Base-by-base conservation (phyloP, 257 asterid genomes). In the Datura wrightii region DNA sequence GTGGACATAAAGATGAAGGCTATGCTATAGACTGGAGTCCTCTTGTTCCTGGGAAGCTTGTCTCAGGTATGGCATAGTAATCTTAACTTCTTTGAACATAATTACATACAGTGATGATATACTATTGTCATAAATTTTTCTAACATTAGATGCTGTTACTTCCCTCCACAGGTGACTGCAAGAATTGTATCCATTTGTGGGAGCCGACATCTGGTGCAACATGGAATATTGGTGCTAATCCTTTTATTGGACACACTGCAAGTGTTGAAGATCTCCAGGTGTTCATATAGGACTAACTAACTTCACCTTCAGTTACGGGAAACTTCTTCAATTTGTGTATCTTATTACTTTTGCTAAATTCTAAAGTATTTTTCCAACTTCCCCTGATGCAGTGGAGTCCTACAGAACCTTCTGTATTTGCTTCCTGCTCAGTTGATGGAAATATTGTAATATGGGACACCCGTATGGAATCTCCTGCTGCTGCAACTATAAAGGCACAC, bases 1-100 rank as follows among this genome's bases (percentile, higher is more conserved):
- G 65, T 3, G 97, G 98, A 24, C 99, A 97, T 90, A 90, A 92
- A 87, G 98, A 95, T 91, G 99, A 97, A 93, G 99, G 99, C 58
- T 97, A 86, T 89, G 98, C 98, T 83, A 83, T 97, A 42, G 99
- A 97, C 87, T 97, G 99, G 98, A 94, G 94, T 83, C 99, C 98
- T 39, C 92, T 92, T 84, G 97, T 89, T 80, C 92, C 98, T 71
- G 99, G 98, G 82, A 95, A 96, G 90, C 97, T 97, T 5, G 92
- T 95, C 4, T 87, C 99, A 44, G 99, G 99, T 94, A 86, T 65
- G 8, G 46, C 83, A 5, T 60, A 42, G 54, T 80, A 55, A 41
- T 65, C 82, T 56, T 65, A 31, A 66, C 19, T 58, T 62, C 50
- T 48, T 79, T 50, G 79, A 34, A 67, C 54, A 54, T 71, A 46